Evolutionary conservation across 345 rosid species (phyloP).

Genomic region (Populus simonii): DNA sequence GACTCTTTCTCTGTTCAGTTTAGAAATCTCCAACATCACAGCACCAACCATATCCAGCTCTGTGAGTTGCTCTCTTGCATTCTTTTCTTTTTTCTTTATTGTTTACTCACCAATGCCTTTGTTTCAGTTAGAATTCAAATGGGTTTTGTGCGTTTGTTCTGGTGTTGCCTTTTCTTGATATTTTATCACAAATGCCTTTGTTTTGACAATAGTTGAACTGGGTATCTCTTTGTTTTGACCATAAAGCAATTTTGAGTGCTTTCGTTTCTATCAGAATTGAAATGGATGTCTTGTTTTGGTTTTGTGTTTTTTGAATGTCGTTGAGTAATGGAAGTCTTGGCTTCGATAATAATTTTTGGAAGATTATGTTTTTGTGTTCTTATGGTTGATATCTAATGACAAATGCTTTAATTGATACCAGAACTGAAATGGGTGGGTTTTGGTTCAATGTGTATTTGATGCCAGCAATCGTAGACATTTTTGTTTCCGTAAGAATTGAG

Average conservation of each 20-base stretch:
- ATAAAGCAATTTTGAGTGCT: background rate
- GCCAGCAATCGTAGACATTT: background rate
- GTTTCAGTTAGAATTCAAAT: background rate
- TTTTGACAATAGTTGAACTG: background rate
- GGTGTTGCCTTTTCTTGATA: background rate
- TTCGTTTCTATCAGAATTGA: slow-evolving; percentile 14
- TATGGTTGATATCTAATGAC: background rate
- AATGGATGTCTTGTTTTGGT: background rate
- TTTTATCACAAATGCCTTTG: background rate
- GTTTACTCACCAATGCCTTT: background rate
- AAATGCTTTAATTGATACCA: background rate
- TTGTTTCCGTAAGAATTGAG: background rate
- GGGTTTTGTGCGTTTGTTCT: background rate
- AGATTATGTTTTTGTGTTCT: background rate
- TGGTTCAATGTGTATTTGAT: background rate
- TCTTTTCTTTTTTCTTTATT: background rate
- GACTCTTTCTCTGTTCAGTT: slow-evolving; percentile 63
- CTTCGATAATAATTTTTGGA: background rate
- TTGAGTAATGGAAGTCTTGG: background rate
- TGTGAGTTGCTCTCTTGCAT: slow-evolving; percentile 22
- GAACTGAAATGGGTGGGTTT: background rate
- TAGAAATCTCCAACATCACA: slow-evolving; percentile 41
- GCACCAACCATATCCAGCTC: slow-evolving; percentile 8
- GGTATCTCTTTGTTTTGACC: slow-evolving; percentile 1
- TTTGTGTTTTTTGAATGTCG: background rate